Base-by-base conservation (phyloP, 768 basidiomycete species). In the Kondoa subrosea region DNA sequence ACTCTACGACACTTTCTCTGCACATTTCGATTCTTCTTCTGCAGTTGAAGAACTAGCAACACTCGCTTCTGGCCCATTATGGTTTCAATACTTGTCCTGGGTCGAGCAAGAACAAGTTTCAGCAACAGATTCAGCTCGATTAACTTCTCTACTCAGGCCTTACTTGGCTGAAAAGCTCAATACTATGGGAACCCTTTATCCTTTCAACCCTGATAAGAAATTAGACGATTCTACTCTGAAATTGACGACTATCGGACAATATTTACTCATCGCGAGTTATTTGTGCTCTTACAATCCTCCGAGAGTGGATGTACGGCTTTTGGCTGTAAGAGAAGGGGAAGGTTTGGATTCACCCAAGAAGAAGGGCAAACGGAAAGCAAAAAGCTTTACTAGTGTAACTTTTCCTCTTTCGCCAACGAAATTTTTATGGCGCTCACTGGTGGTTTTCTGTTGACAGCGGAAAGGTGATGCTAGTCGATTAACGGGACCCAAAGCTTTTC, bases 401-500 rank as follows among this genome's bases (percentile, higher is more conserved):
- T 50, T 21, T 8, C 21, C 8, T 50, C 40, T 8, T 8, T 50
- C n/a, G n/a, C n/a, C n/a, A n/a, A n/a, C n/a, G n/a, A 50, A 21
- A 50, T 50, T 50, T 8, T 8, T 8, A 50, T 50, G 40, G 8
- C 40, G 40, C 40, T 50, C 12, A 50, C 21, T 50, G 21, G 8
- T 8, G 58, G 25, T 15, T 25, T 56, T 56, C 56, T 15, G 25
- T 56, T 15, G 25, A 25, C 58, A 59, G 58, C 14, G 58, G 25
- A 59, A 59, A 59, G 58, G 58, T 4, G 58, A 59, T 31, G 58
- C 58, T 4, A 25, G 30, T 25, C 61, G 61, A 16, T 31, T 63
- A 32, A 63, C 61, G 16, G 61, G 61, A 17, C 61, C 61, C 3
- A 63, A 63, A 32, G 61, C 26, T 17, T 63, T 63, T 63, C 61